phyloP scores from a whole-genome alignment of 2,329 filamentous ascomycete genomes.

The Pleurostoma richardsiae region DNA sequence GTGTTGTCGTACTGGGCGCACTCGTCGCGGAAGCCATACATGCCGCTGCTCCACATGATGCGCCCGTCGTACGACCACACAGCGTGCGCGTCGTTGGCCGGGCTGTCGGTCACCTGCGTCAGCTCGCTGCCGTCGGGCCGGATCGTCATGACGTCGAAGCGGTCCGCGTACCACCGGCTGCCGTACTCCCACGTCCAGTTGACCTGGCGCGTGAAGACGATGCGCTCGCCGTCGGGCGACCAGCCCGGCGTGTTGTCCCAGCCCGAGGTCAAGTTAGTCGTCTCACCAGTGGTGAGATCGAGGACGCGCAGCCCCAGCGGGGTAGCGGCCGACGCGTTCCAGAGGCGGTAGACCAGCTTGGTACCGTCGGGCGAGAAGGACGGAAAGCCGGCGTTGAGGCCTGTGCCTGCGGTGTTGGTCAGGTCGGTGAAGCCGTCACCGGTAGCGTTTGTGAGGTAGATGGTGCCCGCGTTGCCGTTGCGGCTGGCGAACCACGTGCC shows the following conservation, averaged over 20 bases:
- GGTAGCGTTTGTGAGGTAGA: slow-evolving; percentile 8
- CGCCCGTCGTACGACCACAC: slow-evolving; percentile 34
- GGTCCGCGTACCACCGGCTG: slow-evolving; percentile 9
- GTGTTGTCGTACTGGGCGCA: slow-evolving; percentile 32
- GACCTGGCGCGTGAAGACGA: slow-evolving; percentile 30
- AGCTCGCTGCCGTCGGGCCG: slow-evolving; percentile 31
- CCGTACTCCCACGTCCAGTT: slow-evolving; percentile 9
- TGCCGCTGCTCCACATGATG: slow-evolving; percentile 33
- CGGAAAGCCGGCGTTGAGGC: slow-evolving; percentile 31
- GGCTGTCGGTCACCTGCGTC: slow-evolving; percentile 22
- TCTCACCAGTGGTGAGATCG: slow-evolving; percentile 16
- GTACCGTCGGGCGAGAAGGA: slow-evolving; percentile 29
- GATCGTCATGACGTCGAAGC: slow-evolving; percentile 35
- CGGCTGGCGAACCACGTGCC: slow-evolving; percentile 33
- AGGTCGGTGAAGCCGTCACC: slow-evolving; percentile 12
- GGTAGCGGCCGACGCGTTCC: slow-evolving; percentile 7
- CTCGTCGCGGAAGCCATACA: slow-evolving; percentile 38
- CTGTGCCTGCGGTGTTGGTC: slow-evolving; percentile 21
- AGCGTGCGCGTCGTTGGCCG: slow-evolving; percentile 36
- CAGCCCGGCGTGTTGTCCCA: slow-evolving; percentile 33
- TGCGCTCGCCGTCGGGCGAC: slow-evolving; percentile 29
- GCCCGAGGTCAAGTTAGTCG: slow-evolving; percentile 23
- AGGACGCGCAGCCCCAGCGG: slow-evolving; percentile 25
- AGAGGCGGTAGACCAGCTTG: slow-evolving; percentile 26
- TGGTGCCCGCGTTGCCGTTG: slow-evolving; percentile 9